A percentile compares a stretch with the other conserved stretches of the same genome.
Evolutionary conservation across 1,139 yeast species (phyloP).

Genomic region (Pneumocystis jirovecii): DNA sequence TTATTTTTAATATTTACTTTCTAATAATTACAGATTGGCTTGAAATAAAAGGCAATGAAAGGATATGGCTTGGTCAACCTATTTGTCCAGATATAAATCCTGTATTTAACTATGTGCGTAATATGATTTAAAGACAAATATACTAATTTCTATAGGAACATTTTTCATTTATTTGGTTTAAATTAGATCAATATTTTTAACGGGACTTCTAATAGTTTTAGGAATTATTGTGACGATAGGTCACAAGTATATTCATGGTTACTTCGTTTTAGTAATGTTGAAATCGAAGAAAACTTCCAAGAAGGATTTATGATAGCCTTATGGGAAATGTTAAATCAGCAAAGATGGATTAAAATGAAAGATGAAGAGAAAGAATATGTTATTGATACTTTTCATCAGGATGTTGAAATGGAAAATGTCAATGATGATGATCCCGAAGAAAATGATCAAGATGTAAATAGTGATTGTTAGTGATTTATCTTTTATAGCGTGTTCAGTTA

Average conservation of each 20-base stretch:
- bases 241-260: slow-evolving; percentile 45
- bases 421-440: slow-evolving; percentile 22
- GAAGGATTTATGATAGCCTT: slow-evolving; percentile 35
- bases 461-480: slow-evolving; percentile 3
- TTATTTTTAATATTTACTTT: slow-evolving; percentile 3
- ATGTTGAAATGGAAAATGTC: slow-evolving; percentile 27
- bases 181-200: background rate
- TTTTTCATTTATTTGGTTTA: slow-evolving; percentile 41
- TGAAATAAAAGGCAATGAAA: slow-evolving; percentile 26
- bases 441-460: slow-evolving; percentile 23
- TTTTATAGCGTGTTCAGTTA: background rate
- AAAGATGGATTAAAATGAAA: slow-evolving; percentile 34
- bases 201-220: background rate
- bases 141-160: slow-evolving; percentile 23
- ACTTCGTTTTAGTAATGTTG: slow-evolving; percentile 35
- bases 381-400: slow-evolving; percentile 31
- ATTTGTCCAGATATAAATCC: slow-evolving; percentile 46
- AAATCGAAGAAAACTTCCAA: slow-evolving; percentile 39
- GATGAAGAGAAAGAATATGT: slow-evolving; percentile 37
- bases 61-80: slow-evolving; percentile 29
- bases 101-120: slow-evolving; percentile 34
- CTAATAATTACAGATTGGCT: slow-evolving; percentile 26
- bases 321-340: slow-evolving; percentile 47
- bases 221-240: slow-evolving; percentile 33
- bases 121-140: background rate